A percentile compares a stretch with the other conserved stretches of the same genome.
Evolutionary conservation across 192 early-diverging fungal species (phyloP).

Genomic region (Thoreauomyces humboldtii): DNA sequence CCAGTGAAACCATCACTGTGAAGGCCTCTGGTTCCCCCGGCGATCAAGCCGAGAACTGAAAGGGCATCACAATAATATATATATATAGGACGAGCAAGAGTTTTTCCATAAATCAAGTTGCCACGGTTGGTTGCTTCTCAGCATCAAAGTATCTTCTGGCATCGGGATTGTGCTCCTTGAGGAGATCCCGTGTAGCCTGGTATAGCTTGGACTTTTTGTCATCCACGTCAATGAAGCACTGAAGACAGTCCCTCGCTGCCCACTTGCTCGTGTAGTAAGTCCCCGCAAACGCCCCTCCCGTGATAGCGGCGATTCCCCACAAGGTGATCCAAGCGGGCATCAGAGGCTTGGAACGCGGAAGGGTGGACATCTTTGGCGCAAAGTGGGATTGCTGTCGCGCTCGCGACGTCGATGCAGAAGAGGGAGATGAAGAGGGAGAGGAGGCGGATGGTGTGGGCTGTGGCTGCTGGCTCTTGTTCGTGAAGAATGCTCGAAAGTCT

Average conservation of each 20-base stretch:
- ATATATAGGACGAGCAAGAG: too few relatives aligned
- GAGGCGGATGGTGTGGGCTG: too few relatives aligned
- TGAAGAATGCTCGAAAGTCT: constrained; percentile 18
- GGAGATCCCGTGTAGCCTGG: background rate
- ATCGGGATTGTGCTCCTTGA: constrained; percentile 25
- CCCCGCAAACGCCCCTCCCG: constrained; percentile 27
- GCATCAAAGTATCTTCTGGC: constrained; percentile 5
- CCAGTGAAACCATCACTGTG: too few relatives aligned
- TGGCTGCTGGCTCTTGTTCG: background rate
- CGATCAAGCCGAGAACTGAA: too few relatives aligned
- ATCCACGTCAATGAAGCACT: constrained; percentile 28
- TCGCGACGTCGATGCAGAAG: background rate
- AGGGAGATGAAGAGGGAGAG: too few relatives aligned
- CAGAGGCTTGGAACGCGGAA: background rate
- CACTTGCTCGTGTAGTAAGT: constrained; percentile 22
- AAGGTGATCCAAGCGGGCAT: constrained; percentile 18
- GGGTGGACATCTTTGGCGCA: background rate
- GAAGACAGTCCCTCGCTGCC: constrained; percentile 21
- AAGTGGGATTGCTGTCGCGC: background rate
- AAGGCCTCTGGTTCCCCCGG: too few relatives aligned
- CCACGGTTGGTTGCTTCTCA: too few relatives aligned
- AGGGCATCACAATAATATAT: too few relatives aligned
- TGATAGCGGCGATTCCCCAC: constrained; percentile 13
- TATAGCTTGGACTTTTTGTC: constrained; percentile 30
- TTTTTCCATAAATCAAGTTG: too few relatives aligned